Percentiles rank a stretch among this genome's conserved stretches.
These are phyloP conservation scores for Volvariella volvacea DNA, from an alignment of 1,284 basidiomycete genomes.

Conservation along the genomic window DNA sequence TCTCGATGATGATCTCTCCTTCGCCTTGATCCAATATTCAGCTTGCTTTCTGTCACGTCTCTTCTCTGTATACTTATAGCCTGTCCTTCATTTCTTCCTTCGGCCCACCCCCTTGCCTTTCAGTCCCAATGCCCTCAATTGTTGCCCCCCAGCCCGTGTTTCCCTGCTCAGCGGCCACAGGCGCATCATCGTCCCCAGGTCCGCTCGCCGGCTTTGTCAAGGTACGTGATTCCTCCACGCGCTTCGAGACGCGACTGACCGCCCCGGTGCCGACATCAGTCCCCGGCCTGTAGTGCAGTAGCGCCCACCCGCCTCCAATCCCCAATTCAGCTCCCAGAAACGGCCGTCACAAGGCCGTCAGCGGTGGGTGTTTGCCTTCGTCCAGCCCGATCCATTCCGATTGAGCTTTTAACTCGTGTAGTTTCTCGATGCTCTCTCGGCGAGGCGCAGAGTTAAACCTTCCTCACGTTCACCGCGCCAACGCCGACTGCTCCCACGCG, in stretches of 20 bases:
- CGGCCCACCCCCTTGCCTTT: not conserved
- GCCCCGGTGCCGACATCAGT: slow-evolving; percentile 11
- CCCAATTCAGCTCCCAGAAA: slow-evolving; percentile 18
- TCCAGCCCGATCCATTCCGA: not conserved
- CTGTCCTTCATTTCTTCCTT: slow-evolving; percentile 4
- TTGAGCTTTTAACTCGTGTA: slow-evolving; percentile 7
- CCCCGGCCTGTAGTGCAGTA: slow-evolving; percentile 9
- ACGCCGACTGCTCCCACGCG: slow-evolving; percentile 21
- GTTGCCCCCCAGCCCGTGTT: slow-evolving; percentile 7
- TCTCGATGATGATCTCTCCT: not conserved
- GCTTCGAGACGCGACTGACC: slow-evolving; percentile 8
- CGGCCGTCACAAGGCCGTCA: slow-evolving; percentile 8
- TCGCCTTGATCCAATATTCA: not conserved
- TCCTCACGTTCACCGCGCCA: slow-evolving; percentile 19
- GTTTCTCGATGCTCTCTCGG: slow-evolving; percentile 11
- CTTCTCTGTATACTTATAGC: slow-evolving; percentile 11
- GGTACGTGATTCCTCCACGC: slow-evolving; percentile 3
- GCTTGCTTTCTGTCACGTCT: not conserved
- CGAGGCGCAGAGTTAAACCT: slow-evolving; percentile 22
- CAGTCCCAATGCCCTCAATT: slow-evolving; percentile 9
- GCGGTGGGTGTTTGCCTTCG: not conserved
- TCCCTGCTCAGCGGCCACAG: not conserved
- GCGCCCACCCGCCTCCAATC: slow-evolving; percentile 11
- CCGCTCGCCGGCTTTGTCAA: too few relatives aligned
- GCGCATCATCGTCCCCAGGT: too few relatives aligned